Conservation (phyloP, 1,284 basidiomycete genomes). For the Termitomyces sp. region DNA sequence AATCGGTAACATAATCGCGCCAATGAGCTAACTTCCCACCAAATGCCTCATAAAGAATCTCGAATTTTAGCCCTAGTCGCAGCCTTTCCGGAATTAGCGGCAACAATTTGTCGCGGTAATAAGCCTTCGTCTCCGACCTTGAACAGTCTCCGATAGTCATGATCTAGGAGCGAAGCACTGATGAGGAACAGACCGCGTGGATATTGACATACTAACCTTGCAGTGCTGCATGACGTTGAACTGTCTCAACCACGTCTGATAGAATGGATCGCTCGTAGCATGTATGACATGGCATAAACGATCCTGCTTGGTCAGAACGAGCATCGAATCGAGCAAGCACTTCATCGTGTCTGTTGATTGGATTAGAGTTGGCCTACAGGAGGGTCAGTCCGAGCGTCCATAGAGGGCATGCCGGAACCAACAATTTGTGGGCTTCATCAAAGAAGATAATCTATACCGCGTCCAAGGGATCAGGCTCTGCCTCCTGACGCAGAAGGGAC, state of each 20-base stretch:
- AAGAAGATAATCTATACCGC: slow-evolving; percentile 59
- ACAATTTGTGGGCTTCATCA: slow-evolving; percentile 81
- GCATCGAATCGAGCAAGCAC: slow-evolving; percentile 74
- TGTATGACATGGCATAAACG: slow-evolving; percentile 78
- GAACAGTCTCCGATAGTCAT: slow-evolving; percentile 76
- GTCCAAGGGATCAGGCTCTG: not conserved
- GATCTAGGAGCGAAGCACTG: slow-evolving; percentile 38
- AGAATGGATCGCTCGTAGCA: slow-evolving; percentile 80
- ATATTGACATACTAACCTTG: slow-evolving; percentile 40
- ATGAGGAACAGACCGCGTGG: not conserved
- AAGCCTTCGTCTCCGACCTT: slow-evolving; percentile 60
- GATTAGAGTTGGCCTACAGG: slow-evolving; percentile 59
- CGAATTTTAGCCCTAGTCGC: slow-evolving; percentile 54
- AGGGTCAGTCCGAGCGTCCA: slow-evolving; percentile 8
- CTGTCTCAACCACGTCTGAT: slow-evolving; percentile 75
- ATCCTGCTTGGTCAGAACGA: slow-evolving; percentile 82
- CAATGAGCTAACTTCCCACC: slow-evolving; percentile 80
- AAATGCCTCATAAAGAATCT: slow-evolving; percentile 68
- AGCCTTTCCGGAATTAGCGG: slow-evolving; percentile 58
- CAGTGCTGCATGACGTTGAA: slow-evolving; percentile 76
- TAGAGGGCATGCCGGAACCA: slow-evolving; percentile 20
- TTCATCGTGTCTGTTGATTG: slow-evolving; percentile 77
- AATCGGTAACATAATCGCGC: slow-evolving; percentile 73
- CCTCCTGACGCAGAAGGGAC: not conserved
- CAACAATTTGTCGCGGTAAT: slow-evolving; percentile 58